A percentile compares a stretch with the other conserved stretches of the same genome.
phyloP scores from a whole-genome alignment of 1,284 basidiomycete species.

The Naganishia albida region DNA sequence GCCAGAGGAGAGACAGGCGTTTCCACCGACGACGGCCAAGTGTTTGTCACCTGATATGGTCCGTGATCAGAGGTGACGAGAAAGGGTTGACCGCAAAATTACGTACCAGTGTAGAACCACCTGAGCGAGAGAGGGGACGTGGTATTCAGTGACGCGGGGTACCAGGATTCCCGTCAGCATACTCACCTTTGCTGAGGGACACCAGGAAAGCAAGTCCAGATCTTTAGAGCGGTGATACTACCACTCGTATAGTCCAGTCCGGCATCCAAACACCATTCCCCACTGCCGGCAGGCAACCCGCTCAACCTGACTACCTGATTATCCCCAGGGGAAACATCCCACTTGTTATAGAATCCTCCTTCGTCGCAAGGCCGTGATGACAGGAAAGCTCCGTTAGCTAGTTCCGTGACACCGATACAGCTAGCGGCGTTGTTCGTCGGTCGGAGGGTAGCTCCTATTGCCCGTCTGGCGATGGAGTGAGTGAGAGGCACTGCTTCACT shows the following conservation, averaged over 20 bases:
- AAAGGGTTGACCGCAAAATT: background rate
- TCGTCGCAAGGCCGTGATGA: background rate
- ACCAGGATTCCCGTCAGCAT: background rate
- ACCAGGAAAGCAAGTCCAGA: constrained; percentile 17
- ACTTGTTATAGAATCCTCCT: constrained; percentile 17
- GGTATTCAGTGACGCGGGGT: background rate
- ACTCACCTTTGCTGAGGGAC: constrained; percentile 22
- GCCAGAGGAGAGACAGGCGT: constrained; percentile 4
- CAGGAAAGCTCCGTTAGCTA: constrained; percentile 3
- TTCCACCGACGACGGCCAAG: constrained; percentile 9
- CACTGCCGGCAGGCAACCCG: constrained; percentile 20
- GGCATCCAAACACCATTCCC: constrained; percentile 32
- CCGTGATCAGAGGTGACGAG: background rate
- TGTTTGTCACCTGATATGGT: constrained; percentile 6
- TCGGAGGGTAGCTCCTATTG: constrained; percentile 12
- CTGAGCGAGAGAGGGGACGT: background rate
- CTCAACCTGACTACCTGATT: constrained; percentile 24
- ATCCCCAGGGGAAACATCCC: constrained; percentile 29
- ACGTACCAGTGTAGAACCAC: constrained; percentile 26
- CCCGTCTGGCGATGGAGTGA: background rate
- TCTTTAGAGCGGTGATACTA: constrained; percentile 2
- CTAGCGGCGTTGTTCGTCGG: background rate
- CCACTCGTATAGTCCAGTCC: constrained; percentile 15
- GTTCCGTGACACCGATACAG: constrained; percentile 13
- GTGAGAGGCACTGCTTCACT: constrained; percentile 1